Evolutionary conservation across 805 yeast species (phyloP), one percentile per base, ranked within the genome.

Genomic region (baker's yeast (Saccharomyces cerevisiae)): DNA sequence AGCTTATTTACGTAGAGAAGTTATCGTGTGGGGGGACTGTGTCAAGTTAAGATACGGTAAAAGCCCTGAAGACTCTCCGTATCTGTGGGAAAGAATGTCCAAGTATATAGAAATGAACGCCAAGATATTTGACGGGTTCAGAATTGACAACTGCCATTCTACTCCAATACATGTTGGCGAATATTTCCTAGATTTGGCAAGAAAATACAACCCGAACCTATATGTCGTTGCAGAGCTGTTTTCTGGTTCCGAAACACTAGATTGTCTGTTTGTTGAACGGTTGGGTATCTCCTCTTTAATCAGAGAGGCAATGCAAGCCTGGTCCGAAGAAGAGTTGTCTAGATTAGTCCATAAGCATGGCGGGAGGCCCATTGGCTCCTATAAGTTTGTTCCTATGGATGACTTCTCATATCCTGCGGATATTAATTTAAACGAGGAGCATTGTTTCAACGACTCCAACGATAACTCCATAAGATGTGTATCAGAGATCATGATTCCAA

Each of bases 21-120:
- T 92, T 11, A 90, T 92, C 60, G 88, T 92, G 27, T 92, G 99
- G 99, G 94, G 96, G 2, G 99, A 92, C 67, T 92, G 99, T 75
- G 91, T 92, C 53, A 92, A 92, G 68, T 75, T 92, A 59, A 79
- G 99, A 55, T 92, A 90, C 67, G 99, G 98, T 3, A 57, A 72
- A 0, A 73, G 76, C 3, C 88, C 87, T 1, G 79, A 82, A 54
- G 98, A 92, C 66, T 89, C 96, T 0, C 97, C 97, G 0, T 81
- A 80, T 64, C 71, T 92, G 46, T 92, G 99, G 99, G 75, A 83
- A 24, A 79, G 92, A 65, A 92, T 92, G 96, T 79, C 83, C 29
- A 75, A 83, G 56, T 92, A 92, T 65, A 79, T 91, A 6, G 77
- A 81, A 63, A 64, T 78, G 48, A 81, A 87, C 64, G 97, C 98